Evolutionary conservation across 2,329 filamentous ascomycete species (phyloP), one percentile per base, ranked within the genome.

Genomic region (Zasmidium citrigriseum): DNA sequence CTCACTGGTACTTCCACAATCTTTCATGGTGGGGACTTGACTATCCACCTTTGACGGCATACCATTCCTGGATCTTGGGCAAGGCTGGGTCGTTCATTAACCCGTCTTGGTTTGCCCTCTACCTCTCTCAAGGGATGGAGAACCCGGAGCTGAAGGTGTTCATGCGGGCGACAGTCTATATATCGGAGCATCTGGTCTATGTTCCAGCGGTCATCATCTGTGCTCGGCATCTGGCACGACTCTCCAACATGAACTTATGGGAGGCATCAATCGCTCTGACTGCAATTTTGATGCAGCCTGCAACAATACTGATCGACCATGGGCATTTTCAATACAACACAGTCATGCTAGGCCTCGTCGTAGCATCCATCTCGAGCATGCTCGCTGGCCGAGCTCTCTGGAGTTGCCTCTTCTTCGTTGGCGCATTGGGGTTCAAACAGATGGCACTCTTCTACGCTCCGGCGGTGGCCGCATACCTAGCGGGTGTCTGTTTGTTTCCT

Each of bases 391-490:
- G 92, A 50, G 88, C 88, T 68, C 83, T 96, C 61, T 97, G 93
- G 92, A 86, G 90, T 23, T 92, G 91, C 62, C 85, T 96, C 59
- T 96, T 96, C 78, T 99, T 99, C 68, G 95, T 99, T 5, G 86
- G 85, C 16, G 90, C 93, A 2, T 80, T 99, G n/a, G 91, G 91
- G 4, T 99, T 98, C 82, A 99, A 99, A 80, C 95, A 99, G 75
- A 99, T 99, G 96, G 93, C 93, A 1, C 82, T 99, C 16, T 99
- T 98, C 78, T 99, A 97, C 75, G 92, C 96, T 2, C 93, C 96
- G 14, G 88, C 89, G 20, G 88, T 98, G 57, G 98, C 98, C 73
- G 89, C 91, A 27, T 99, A 93, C 70, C 86, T 99, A 1, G 80
- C 98, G 0, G 95, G 93, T 9, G 86, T 88, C 69, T 97, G 93